Base-by-base conservation (phyloP, 345 rosid species). In the Dipteronia dyeriana region DNA sequence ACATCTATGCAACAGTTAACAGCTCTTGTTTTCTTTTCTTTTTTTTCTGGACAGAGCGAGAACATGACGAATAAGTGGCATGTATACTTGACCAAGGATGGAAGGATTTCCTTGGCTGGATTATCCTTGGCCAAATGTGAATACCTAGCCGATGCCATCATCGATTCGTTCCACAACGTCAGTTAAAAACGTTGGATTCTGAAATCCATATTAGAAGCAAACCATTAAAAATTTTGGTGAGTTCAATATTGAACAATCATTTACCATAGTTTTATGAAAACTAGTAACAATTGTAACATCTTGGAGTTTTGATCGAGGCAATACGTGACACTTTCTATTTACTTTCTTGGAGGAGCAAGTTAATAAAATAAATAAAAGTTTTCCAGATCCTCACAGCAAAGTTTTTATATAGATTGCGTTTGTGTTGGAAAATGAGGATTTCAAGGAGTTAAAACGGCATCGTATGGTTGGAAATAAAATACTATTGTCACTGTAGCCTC, bases 41-140 rank as follows among this genome's bases (percentile, higher is more conserved):
- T 64, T 66, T 68, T 23, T 11, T 38, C 43, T 59, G 20, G 65
- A 38, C 84, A 90, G 98, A 91, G 94, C 4, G 98, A 96, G 10
- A 91, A 92, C 74, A 96, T 95, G 99, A 92, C 95, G 22, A 75
- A 85, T 81, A 93, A 93, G 81, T 96, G 99, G 98, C 99, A 90
- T 66, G 81, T 96, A 17, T 96, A 92, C 89, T 90, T 96, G 98
- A 92, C 98, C 4, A 92, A 92, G 87, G 99, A 93, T 7, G 99
- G 99, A 81, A 90, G 98, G 47, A 96, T 96, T 80, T 93, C 98
- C 9, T 73, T 96, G 77, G 99, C 98, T 0, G 98, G 99, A 77
- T 82, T 96, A 66, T 88, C 92, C 65, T 78, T 96, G 86, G 99
- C 97, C 25, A 96, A 96, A 85, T 96, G 98, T 49, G 94, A 96